phyloP scores from a whole-genome alignment of 169 alveolate genomes.

The Plasmodium relictum region DNA sequence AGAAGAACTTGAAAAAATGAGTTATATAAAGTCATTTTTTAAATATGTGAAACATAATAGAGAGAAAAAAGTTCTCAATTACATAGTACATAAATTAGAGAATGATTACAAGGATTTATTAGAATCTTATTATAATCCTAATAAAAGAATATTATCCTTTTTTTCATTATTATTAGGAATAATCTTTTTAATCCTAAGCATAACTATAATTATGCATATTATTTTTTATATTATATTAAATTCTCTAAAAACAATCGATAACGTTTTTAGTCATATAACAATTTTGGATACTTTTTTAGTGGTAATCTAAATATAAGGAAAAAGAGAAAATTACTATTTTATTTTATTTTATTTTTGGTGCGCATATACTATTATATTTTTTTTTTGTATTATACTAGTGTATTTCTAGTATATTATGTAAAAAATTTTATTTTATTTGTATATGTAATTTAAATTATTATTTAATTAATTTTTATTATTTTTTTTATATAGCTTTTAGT shows the following conservation, averaged over 20 bases:
- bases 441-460: not conserved
- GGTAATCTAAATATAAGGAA: conserved; percentile 8
- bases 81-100: conserved; percentile 47
- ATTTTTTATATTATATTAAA: conserved; percentile 1
- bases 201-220: conserved; percentile 19
- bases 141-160: not conserved
- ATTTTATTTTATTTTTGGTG: too few relatives aligned
- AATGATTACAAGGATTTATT: conserved; percentile 18
- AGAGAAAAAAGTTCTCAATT: conserved; percentile 27
- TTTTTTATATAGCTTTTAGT: conserved; percentile 9
- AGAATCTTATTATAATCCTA: conserved; percentile 14
- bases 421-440: conserved; percentile 10
- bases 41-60: conserved; percentile 23
- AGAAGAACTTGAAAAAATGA: conserved; percentile 7
- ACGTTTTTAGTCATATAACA: not conserved
- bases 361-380: too few relatives aligned
- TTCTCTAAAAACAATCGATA: not conserved
- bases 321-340: too few relatives aligned
- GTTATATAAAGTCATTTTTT: conserved; percentile 13
- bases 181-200: conserved; percentile 7
- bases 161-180: conserved; percentile 11
- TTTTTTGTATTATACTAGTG: not conserved
- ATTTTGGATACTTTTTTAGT: conserved; percentile 19
- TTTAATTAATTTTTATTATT: not conserved
- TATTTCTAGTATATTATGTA: not conserved